A percentile compares a stretch with the other conserved stretches of the same genome.
phyloP scores from a whole-genome alignment of 371 early-diverging fungal species.

The Vairimorpha apis region DNA sequence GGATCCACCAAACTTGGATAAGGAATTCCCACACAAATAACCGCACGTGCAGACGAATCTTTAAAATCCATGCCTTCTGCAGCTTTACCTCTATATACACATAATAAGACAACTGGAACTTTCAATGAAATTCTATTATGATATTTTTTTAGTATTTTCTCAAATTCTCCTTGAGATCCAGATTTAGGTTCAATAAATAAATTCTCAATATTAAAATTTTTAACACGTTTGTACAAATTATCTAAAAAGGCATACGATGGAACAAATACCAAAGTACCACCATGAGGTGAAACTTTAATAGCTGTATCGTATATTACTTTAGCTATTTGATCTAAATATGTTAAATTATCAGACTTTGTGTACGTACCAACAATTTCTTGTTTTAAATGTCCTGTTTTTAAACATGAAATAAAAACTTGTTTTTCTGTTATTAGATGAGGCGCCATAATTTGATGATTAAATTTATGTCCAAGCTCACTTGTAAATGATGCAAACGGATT shows the following conservation, averaged over 20 bases:
- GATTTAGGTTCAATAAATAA: constrained; percentile 44
- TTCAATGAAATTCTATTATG: constrained; percentile 34
- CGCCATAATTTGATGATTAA: constrained; percentile 40
- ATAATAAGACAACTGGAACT: constrained; percentile 66
- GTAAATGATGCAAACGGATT: constrained; percentile 69
- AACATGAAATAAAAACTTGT: constrained; percentile 38
- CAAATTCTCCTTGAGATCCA: constrained; percentile 60
- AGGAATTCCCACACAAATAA: constrained; percentile 80
- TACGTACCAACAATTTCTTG: constrained; percentile 64
- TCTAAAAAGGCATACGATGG: constrained; percentile 65
- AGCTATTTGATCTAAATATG: constrained; percentile 70
- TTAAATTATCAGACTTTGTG: constrained; percentile 61
- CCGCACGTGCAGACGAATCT: constrained; percentile 75
- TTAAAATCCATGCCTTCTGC: constrained; percentile 87
- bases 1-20: constrained; percentile 69
- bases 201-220: constrained; percentile 3
- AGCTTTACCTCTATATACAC: constrained; percentile 76
- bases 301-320: constrained; percentile 59
- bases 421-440: constrained; percentile 40
- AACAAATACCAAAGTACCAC: constrained; percentile 67
- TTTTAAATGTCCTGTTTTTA: constrained; percentile 41
- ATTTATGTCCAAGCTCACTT: constrained; percentile 40
- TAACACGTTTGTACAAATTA: constrained; percentile 60
- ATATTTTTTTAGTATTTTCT: constrained; percentile 64
- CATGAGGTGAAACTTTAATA: constrained; percentile 53